These are phyloP conservation scores for Pterocarpus macrocarpus DNA, from an alignment of 306 rosid species.

Conservation along the genomic window DNA sequence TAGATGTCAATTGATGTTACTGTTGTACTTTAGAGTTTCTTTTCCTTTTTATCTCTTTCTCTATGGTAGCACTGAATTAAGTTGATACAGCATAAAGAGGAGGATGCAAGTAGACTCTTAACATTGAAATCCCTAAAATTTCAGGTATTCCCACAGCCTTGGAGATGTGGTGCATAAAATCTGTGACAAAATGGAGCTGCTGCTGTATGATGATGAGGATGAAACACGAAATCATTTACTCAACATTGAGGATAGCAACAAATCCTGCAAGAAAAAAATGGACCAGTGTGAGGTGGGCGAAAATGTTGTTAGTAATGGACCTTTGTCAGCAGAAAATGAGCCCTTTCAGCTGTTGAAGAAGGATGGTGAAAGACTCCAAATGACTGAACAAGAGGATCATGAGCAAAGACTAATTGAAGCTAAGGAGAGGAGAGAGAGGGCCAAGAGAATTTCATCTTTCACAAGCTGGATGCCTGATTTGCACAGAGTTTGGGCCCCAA, in stretches of 20 bases:
- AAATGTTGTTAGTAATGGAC: constrained; percentile 51
- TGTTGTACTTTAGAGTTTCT: neutral
- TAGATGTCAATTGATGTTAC: neutral
- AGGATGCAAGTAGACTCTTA: neutral
- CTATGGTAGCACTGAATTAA: too few relatives aligned
- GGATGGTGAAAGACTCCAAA: constrained; percentile 45
- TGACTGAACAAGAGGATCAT: constrained; percentile 46
- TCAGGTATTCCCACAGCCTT: constrained; percentile 76
- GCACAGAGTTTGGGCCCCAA: constrained; percentile 89
- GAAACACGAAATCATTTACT: too few relatives aligned
- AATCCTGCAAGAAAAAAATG: constrained; percentile 55
- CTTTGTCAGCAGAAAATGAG: constrained; percentile 61
- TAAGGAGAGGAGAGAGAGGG: constrained; percentile 76
- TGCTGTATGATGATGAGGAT: constrained; percentile 70
- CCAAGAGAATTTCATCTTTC: constrained; percentile 63
- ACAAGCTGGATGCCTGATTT: constrained; percentile 74
- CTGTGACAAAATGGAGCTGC: constrained; percentile 77
- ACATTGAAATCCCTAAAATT: constrained; percentile 45
- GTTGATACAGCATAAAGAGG: too few relatives aligned
- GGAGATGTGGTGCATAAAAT: constrained; percentile 75
- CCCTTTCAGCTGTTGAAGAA: constrained; percentile 49
- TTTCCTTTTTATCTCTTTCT: neutral
- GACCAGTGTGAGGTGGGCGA: constrained; percentile 65
- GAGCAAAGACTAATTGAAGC: constrained; percentile 63
- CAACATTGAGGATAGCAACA: too few relatives aligned